phyloP scores from a whole-genome alignment of 176 grass and related monocot genomes.

The Bolboschoenus planiculmis region DNA sequence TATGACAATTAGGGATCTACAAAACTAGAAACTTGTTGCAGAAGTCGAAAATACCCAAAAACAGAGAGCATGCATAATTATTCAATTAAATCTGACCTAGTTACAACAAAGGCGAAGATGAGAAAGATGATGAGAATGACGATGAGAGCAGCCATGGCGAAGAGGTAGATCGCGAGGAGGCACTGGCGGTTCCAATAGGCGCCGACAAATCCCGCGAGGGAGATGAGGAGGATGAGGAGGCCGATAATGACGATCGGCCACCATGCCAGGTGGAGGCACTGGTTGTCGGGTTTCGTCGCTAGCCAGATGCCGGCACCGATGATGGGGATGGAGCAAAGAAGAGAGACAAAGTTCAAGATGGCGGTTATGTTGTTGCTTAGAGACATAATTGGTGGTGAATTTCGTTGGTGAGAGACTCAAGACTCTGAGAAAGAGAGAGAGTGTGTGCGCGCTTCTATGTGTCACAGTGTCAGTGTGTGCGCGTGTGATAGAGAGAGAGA shows the following conservation, averaged over 20 bases:
- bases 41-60: too few species aligned
- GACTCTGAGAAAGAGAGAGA: not conserved
- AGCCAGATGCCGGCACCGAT: constrained; percentile 65
- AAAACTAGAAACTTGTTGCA: too few species aligned
- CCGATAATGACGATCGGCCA: constrained; percentile 63
- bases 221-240: constrained; percentile 59
- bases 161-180: constrained; percentile 87
- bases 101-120: constrained; percentile 68
- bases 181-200: constrained; percentile 59
- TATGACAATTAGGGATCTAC: too few species aligned
- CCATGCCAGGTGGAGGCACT: constrained; percentile 46
- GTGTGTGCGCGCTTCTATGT: not conserved
- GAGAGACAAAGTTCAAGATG: constrained; percentile 59
- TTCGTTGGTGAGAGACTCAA: not conserved
- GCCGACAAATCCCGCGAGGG: constrained; percentile 62
- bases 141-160: constrained; percentile 74
- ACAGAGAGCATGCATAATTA: too few species aligned
- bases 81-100: constrained; percentile 5
- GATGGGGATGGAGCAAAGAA: constrained; percentile 65
- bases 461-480: too few species aligned
- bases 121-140: constrained; percentile 57
- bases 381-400: constrained; percentile 36
- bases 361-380: constrained; percentile 94
- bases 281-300: constrained; percentile 46
- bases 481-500: not conserved